Conservation (phyloP, 805 yeast genomes). For the Tetrapisispora arboricola region DNA sequence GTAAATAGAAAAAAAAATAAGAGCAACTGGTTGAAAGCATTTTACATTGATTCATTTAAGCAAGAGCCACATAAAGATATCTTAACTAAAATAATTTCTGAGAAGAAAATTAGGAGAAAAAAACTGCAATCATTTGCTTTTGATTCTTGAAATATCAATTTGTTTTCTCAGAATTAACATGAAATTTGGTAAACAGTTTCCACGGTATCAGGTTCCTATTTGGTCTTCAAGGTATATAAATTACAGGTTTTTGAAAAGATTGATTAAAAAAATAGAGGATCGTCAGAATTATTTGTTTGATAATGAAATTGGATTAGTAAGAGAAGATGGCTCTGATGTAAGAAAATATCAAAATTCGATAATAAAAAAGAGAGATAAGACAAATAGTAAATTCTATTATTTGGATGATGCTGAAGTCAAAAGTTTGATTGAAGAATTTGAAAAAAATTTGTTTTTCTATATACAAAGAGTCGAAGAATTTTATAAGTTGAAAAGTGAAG, state of each 20-base stretch:
- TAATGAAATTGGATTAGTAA: constrained; percentile 10
- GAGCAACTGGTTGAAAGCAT: no score
- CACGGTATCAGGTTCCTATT: constrained; percentile 86
- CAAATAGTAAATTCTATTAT: constrained; percentile 6
- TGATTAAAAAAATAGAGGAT: constrained; percentile 53
- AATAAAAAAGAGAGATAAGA: constrained; percentile 5
- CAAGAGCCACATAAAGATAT: no score
- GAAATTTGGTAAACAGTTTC: constrained; percentile 77
- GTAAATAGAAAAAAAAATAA: neutral
- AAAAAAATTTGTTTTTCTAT: constrained; percentile 68
- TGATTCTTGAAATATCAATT: no score
- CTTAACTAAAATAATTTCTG: no score
- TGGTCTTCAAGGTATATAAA: constrained; percentile 78
- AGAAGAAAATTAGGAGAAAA: neutral
- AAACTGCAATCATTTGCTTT: no score
- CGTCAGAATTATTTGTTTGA: constrained; percentile 31
- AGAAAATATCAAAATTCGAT: constrained; percentile 6
- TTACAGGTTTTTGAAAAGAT: constrained; percentile 74
- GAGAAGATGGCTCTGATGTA: neutral
- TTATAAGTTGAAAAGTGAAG: constrained; percentile 60
- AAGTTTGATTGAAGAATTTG: constrained; percentile 51
- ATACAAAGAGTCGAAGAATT: constrained; percentile 74
- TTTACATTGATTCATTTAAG: no score
- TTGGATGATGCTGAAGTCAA: constrained; percentile 36
- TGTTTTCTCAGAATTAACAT: no score